phyloP scores from a whole-genome alignment of 345 rosid genomes.

The Pistacia integerrima region DNA sequence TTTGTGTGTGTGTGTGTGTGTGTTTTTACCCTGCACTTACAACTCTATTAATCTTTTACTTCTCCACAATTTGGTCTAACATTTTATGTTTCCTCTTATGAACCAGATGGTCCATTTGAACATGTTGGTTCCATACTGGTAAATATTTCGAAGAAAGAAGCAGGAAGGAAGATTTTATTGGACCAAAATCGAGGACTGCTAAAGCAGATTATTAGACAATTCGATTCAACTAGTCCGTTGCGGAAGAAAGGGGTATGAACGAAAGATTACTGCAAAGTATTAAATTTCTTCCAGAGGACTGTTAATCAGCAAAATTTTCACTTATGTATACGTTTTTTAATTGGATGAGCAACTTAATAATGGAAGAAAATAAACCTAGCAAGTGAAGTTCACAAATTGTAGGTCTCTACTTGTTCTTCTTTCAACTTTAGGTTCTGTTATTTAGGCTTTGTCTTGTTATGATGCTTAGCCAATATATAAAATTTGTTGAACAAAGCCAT shows the following conservation, averaged over 20 bases:
- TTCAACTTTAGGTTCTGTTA: not conserved
- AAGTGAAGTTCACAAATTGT: not conserved
- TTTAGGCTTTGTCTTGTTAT: not conserved
- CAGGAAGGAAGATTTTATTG: constrained; percentile 73
- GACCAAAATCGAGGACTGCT: constrained; percentile 78
- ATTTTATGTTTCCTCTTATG: constrained; percentile 13
- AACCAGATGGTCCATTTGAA: constrained; percentile 85
- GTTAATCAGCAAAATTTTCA: not conserved
- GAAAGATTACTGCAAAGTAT: constrained; percentile 10
- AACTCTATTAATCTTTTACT: constrained; percentile 1
- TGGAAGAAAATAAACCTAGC: not conserved
- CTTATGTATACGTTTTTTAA: not conserved
- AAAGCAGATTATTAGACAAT: constrained; percentile 82
- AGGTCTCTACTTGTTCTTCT: constrained; percentile 9
- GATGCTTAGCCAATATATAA: not conserved
- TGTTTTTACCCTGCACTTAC: not conserved
- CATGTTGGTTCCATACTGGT: constrained; percentile 93
- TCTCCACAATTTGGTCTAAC: constrained; percentile 12
- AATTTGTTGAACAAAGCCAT: not conserved
- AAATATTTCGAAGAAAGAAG: constrained; percentile 83
- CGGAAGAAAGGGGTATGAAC: constrained; percentile 84
- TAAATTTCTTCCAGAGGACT: constrained; percentile 7
- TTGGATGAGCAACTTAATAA: not conserved
- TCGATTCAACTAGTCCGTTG: constrained; percentile 66
- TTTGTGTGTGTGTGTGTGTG: not conserved